Base-by-base conservation (phyloP, 306 rosid genomes). In the Arachis stenosperma region DNA sequence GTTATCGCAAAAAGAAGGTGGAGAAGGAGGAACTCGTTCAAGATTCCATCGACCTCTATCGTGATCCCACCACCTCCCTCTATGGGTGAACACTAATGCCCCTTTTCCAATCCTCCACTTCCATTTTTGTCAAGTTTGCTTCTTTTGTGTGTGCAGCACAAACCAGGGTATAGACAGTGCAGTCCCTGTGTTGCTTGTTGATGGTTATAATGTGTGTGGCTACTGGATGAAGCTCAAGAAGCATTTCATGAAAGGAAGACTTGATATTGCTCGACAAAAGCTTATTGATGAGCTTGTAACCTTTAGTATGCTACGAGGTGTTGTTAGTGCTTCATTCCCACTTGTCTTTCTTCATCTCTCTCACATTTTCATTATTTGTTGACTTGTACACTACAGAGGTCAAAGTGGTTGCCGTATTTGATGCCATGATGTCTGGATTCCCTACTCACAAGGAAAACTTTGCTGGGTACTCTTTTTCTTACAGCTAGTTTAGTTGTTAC, bases 191-290 rank as follows among this genome's bases (percentile, higher is more conserved):
- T 81, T 93, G 89, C 96, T 91, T 70, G 98, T 89, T 5, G 96
- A 93, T 82, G 97, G 98, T 17, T 93, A 93, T 70, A 93, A 93
- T 78, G 94, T 93, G 5, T 93, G 98, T 72, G 97, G 98, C 58
- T 89, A 89, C 67, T 93, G 98, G 98, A 78, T 80, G 10, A 93
- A 93, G 76, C 84, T 93, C 78, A 93, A 93, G 90, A 91, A 93
- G 73, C 86, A 90, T 79, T 91, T 89, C 72, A 63, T 85, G 69
- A 84, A 75, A 1, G 96, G 98, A 56, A 86, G 85, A 44, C 98
- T 93, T 60, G 86, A 88, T 37, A 44, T 91, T 43, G 92, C 98
- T 69, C 96, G 98, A 53, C 97, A 93, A 73, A 88, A 83, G 86
- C 90, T 93, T 2, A 75, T 91, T 36, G 91, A 90, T 36, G 98